Percentiles rank a stretch among this genome's conserved stretches.
Evolutionary conservation across 495 filamentous ascomycete species (phyloP).

Genomic region (Friedmanniomyces endolithicus): DNA sequence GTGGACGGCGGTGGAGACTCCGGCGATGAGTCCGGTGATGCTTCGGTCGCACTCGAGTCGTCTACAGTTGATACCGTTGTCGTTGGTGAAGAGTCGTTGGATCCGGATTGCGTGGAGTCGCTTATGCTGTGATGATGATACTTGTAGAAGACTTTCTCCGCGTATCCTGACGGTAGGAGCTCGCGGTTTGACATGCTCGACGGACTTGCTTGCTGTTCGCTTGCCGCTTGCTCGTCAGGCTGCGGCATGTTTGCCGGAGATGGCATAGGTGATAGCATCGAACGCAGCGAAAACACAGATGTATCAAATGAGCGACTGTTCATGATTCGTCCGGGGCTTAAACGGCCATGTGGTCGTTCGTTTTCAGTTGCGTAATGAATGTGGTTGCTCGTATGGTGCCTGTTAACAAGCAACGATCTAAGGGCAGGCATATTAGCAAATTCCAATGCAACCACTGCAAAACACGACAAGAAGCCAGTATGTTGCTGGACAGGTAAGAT

Average conservation of each 20-base stretch:
- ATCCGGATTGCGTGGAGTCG: conserved; percentile 44
- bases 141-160: conserved; percentile 9
- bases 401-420: conserved; percentile 13
- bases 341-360: conserved; percentile 4
- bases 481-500: neutral
- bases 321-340: conserved; percentile 14
- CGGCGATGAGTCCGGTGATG: conserved; percentile 72
- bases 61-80: conserved; percentile 91
- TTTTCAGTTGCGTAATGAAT: neutral
- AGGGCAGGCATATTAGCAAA: conserved; percentile 13
- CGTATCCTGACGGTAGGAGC: neutral
- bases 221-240: conserved; percentile 3
- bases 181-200: neutral
- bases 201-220: neutral
- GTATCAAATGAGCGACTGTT: conserved; percentile 5
- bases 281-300: conserved; percentile 3
- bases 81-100: conserved; percentile 86
- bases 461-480: neutral
- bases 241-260: conserved; percentile 12
- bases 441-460: neutral
- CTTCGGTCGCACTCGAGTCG: conserved; percentile 75
- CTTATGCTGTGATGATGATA: conserved; percentile 17
- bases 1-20: conserved; percentile 19
- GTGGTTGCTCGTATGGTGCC: conserved; percentile 5
- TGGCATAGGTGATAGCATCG: neutral